phyloP scores from a whole-genome alignment of 441 rosid species.

The Bruguiera hainesii region DNA sequence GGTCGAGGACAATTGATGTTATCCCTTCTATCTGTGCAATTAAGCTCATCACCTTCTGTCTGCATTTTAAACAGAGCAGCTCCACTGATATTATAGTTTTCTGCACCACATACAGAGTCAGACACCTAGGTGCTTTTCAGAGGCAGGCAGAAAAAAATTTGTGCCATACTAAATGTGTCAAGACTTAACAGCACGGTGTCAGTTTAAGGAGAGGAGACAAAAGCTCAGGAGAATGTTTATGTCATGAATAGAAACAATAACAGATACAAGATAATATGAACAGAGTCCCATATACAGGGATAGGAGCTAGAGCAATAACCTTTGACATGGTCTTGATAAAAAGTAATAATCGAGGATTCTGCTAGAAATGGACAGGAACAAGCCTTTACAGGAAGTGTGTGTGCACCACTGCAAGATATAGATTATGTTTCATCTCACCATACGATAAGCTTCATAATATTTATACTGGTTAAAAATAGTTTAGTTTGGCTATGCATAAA shows the following conservation, averaged over 20 bases:
- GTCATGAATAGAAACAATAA: no score
- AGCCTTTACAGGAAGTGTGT: not conserved
- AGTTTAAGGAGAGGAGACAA: no score
- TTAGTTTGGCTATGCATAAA: not conserved
- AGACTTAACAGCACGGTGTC: not conserved
- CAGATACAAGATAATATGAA: no score
- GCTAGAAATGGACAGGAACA: not conserved
- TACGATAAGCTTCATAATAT: not conserved
- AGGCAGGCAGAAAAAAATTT: no score
- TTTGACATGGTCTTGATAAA: not conserved
- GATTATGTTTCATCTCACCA: not conserved
- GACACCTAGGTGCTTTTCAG: not conserved
- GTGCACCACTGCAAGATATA: not conserved
- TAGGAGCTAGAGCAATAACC: not conserved
- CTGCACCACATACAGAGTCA: conserved; percentile 27
- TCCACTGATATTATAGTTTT: conserved; percentile 57
- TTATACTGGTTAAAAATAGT: not conserved
- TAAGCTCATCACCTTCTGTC: conserved; percentile 51
- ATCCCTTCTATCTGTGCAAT: conserved; percentile 51
- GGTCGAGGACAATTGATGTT: conserved; percentile 48
- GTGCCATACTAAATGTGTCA: no score
- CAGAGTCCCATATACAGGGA: not conserved
- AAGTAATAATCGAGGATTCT: no score
- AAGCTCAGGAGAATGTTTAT: no score
- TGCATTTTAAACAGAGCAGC: conserved; percentile 54